Evolutionary conservation across 2,329 filamentous ascomycete species (phyloP).

Genomic region (Verticillium tricorpus): DNA sequence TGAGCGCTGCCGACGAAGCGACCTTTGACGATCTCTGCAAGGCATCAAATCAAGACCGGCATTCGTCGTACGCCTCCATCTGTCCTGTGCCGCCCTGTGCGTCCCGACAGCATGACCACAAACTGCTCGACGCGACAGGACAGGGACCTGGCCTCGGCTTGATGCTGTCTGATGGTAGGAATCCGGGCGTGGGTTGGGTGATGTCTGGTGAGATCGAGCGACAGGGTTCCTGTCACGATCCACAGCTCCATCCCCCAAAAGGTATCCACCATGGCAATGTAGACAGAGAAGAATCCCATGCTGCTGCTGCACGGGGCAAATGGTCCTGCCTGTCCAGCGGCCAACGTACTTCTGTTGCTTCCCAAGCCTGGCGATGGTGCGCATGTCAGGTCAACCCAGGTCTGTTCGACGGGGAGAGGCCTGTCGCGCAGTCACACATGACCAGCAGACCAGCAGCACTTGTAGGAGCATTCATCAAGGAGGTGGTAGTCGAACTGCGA

Average conservation of each 20-base stretch:
- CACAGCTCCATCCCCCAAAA: not conserved
- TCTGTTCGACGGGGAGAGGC: not conserved
- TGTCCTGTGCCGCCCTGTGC: not conserved
- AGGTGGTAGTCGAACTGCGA: not conserved
- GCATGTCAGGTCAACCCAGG: not conserved
- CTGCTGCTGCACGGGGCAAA: not conserved
- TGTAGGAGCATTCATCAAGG: not conserved
- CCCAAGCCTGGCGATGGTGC: not conserved
- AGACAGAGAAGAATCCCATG: not conserved
- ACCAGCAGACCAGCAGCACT: not conserved
- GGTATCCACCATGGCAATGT: not conserved
- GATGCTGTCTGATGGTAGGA: not conserved
- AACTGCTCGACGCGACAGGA: not conserved
- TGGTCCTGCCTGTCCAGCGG: not conserved
- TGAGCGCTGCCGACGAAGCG: not conserved
- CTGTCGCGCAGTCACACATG: not conserved
- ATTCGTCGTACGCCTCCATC: not conserved
- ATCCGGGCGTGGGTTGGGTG: not conserved
- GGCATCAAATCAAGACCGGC: not conserved
- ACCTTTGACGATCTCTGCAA: not conserved
- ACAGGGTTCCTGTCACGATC: not conserved
- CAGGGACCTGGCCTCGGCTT: not conserved
- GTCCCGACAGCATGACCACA: not conserved
- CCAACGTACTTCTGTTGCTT: not conserved
- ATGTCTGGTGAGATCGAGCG: not conserved